Evolutionary conservation across 345 rosid species (phyloP), one percentile per base, ranked within the genome.

Genomic region (Gynandropsis gynandra): DNA sequence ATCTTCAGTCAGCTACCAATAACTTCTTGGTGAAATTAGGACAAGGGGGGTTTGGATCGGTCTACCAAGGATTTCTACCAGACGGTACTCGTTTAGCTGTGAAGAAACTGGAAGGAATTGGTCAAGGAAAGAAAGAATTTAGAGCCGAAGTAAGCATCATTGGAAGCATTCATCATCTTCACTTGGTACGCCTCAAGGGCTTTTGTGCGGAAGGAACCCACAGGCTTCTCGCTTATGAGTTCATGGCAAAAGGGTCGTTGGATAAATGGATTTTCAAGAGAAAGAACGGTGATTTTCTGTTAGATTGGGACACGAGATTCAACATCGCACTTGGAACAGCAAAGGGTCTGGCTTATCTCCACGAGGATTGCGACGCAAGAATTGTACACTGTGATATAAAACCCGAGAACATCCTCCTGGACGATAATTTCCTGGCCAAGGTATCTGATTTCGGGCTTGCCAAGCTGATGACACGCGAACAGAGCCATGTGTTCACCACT

Each of bases 361-460:
- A 90, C 7, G 85, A 76, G 68, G 98, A 90, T 39, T 90, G 98
- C 5, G 96, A 90, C 33, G 67, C 66, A 16, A 83, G 80, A 70
- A 83, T 90, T 21, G 63, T 90, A 16, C 98, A 89, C 20, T 87
- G 98, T 12, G 98, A 90, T 62, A 87, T 90, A 45, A 90, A 90
- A 64, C 98, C 98, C 0, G 96, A 90, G 62, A 90, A 87, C 54
- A 92, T 87, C 34, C 88, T 90, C 13, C 76, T 86, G 19, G 98
- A 87, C 42, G 88, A 72, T 35, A 69, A 79, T 47, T 90, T 75
- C 72, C 72, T 58, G 8, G 96, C 96, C 46, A 87, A 90, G 67
- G 98, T 90, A 62, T 90, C 96, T 0, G 98, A 90, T 73, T 90
- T 87, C 10, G 96, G 98, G 43, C 59, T 90, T 18, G 98, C 98